Evolutionary conservation across 1,284 basidiomycete species (phyloP).

Genomic region (Inonotus hispidus): DNA sequence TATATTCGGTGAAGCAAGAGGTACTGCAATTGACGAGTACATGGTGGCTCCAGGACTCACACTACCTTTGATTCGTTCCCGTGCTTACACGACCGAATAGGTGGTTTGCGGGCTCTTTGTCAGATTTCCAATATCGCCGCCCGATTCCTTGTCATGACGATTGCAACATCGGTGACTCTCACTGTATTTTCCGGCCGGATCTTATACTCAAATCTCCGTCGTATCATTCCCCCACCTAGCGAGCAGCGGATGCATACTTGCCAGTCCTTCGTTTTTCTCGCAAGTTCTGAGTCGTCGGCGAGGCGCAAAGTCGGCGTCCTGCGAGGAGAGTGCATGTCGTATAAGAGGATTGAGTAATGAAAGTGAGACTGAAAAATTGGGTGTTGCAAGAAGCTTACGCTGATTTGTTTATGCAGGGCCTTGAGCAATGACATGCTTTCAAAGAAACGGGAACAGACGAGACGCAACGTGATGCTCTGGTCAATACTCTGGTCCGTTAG

Average conservation of each 20-base stretch:
- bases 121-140: constrained; percentile 55
- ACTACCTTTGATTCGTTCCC: constrained; percentile 47
- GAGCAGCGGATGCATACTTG: constrained; percentile 44
- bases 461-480: not conserved
- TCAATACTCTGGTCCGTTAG: not conserved
- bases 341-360: constrained; percentile 42
- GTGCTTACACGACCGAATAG: constrained; percentile 64
- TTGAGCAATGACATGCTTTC: constrained; percentile 32
- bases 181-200: constrained; percentile 53
- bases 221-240: constrained; percentile 31
- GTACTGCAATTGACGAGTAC: constrained; percentile 14
- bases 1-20: constrained; percentile 46
- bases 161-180: constrained; percentile 59
- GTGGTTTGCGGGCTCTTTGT: constrained; percentile 66
- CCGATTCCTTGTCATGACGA: constrained; percentile 55
- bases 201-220: constrained; percentile 51
- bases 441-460: constrained; percentile 30
- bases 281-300: constrained; percentile 17
- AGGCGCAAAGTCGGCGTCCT: constrained; percentile 37
- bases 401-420: constrained; percentile 25
- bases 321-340: constrained; percentile 42
- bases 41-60: constrained; percentile 43
- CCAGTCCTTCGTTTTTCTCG: constrained; percentile 58
- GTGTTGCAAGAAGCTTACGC: not conserved
- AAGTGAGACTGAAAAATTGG: constrained; percentile 24